Base-by-base conservation (phyloP, 2,329 filamentous ascomycete genomes). In the Aspergillus pseudotamarii region DNA sequence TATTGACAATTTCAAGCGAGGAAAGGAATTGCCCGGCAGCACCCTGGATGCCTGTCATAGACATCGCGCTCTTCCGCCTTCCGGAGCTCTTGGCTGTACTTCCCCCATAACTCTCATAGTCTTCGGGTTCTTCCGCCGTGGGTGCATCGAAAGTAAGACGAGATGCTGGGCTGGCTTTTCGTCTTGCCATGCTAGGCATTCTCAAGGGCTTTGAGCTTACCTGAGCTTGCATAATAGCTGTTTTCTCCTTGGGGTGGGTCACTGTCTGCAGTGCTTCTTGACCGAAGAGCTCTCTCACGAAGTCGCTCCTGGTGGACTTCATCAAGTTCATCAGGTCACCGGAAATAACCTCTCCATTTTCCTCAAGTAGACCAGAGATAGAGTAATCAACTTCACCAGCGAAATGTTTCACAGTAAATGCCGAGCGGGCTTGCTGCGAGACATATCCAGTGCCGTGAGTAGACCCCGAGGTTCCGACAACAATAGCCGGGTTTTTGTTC, bases 301-400 rank as follows among this genome's bases (percentile, higher is more conserved):
- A 99, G 46, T 92, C 87, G 75, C 91, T 97, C 79, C 92, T 94
- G 63, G 93, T 94, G 5, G 89, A 89, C 72, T 91, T 92, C 79
- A 99, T 91, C 71, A 99, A 85, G 79, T 96, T 97, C 85, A 99
- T 93, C 71, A 99, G 82, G 77, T 99, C 95, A 30, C 93, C 94
- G 4, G 94, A 97, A 66, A 99, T 95, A 66, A 97, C 88, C 76
- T 99, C 95, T 59, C 94, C 93, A 69, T 99, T 99, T 79, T 97
- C 94, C 77, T 99, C 95, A 3, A 98, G 86, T 26, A 99, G 82
- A 6, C 92, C 92, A 70, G 90, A 90, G 64, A 96, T 86, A 2
- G 92, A 89, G 74, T 99, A 99, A 65, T 99, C 95, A 6, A 99
- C 92, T 75, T 98, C 95, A 57, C 95, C 95, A 45, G 94, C 94